phyloP scores from a whole-genome alignment of 352 stramenopile genomes.

The Globisporangium paddicum region DNA sequence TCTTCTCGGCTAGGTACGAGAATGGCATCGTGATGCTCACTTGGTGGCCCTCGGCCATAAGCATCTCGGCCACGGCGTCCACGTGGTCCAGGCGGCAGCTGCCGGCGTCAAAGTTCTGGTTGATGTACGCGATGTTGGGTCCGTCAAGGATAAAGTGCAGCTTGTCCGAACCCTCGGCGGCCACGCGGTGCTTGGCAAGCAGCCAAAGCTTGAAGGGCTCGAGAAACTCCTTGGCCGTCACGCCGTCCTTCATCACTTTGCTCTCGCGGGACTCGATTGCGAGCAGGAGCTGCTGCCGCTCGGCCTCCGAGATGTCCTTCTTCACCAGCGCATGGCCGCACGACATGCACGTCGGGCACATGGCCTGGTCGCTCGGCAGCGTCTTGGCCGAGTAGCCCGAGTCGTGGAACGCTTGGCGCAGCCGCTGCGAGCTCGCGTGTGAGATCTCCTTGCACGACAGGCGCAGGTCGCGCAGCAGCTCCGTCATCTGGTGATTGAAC shows the following conservation, averaged over 20 bases:
- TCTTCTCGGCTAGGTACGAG: conserved; percentile 60
- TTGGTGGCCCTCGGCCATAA: conserved; percentile 69
- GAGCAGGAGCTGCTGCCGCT: conserved; percentile 40
- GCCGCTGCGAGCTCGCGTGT: conserved; percentile 29
- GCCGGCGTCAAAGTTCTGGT: conserved; percentile 93
- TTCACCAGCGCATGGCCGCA: conserved; percentile 46
- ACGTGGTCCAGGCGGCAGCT: conserved; percentile 95
- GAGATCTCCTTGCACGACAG: conserved; percentile 56
- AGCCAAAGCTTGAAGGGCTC: conserved; percentile 68
- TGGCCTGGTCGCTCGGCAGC: conserved; percentile 35
- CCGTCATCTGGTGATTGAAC: conserved; percentile 54
- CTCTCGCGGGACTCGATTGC: conserved; percentile 56
- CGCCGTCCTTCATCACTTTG: conserved; percentile 29
- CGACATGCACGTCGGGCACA: conserved; percentile 30
- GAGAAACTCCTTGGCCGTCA: conserved; percentile 51
- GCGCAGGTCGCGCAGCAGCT: conserved; percentile 50
- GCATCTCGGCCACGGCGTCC: conserved; percentile 85
- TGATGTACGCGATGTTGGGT: conserved; percentile 97
- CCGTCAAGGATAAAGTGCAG: conserved; percentile 93
- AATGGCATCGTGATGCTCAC: conserved; percentile 78
- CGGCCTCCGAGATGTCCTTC: conserved; percentile 26
- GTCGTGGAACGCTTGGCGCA: conserved; percentile 38
- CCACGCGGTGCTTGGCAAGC: conserved; percentile 22
- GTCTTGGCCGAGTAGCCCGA: conserved; percentile 27
- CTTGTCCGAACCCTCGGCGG: conserved; percentile 15